Percentiles rank a stretch among this genome's conserved stretches.
Evolutionary conservation across 208 protist genomes (phyloP).

Genomic region (Phytomonas sp.): DNA sequence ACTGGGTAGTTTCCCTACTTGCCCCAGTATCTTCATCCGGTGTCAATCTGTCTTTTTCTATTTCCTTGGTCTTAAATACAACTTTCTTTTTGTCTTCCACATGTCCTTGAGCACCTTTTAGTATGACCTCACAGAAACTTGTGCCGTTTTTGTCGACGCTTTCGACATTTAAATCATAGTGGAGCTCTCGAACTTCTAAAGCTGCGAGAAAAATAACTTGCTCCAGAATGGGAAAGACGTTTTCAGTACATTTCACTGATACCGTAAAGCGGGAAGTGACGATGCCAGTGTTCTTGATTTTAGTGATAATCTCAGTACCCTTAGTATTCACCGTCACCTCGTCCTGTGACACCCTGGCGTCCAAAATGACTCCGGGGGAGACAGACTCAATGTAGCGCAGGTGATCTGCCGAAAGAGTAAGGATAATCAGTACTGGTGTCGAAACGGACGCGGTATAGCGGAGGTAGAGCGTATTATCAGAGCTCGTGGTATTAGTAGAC

Average conservation of each 20-base stretch:
- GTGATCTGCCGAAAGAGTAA: conserved; percentile 68
- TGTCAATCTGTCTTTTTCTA: neutral
- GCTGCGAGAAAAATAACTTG: conserved; percentile 37
- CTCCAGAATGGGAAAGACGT: conserved; percentile 50
- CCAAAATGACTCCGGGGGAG: conserved; percentile 48
- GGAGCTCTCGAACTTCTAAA: conserved; percentile 11
- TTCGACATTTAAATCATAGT: conserved; percentile 48
- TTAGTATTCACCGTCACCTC: conserved; percentile 23
- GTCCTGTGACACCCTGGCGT: conserved; percentile 22
- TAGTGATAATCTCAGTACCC: conserved; percentile 46
- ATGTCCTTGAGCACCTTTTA: conserved; percentile 35
- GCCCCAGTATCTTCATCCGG: neutral
- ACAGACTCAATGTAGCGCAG: conserved; percentile 66
- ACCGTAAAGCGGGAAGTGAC: conserved; percentile 49
- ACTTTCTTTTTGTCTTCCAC: neutral
- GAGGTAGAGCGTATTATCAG: conserved; percentile 36
- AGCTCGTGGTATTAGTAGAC: conserved; percentile 1
- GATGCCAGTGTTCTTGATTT: conserved; percentile 53
- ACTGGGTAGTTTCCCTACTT: neutral
- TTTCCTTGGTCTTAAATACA: neutral
- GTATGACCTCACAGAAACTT: conserved; percentile 32
- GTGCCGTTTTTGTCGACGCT: conserved; percentile 9
- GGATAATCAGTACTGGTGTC: conserved; percentile 44
- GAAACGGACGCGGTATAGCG: conserved; percentile 35
- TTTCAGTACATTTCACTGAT: conserved; percentile 24